A percentile compares a stretch with the other conserved stretches of the same genome.
Evolutionary conservation across 2,329 filamentous ascomycete genomes (phyloP).

Genomic region (Trichoderma atrobrunneum): DNA sequence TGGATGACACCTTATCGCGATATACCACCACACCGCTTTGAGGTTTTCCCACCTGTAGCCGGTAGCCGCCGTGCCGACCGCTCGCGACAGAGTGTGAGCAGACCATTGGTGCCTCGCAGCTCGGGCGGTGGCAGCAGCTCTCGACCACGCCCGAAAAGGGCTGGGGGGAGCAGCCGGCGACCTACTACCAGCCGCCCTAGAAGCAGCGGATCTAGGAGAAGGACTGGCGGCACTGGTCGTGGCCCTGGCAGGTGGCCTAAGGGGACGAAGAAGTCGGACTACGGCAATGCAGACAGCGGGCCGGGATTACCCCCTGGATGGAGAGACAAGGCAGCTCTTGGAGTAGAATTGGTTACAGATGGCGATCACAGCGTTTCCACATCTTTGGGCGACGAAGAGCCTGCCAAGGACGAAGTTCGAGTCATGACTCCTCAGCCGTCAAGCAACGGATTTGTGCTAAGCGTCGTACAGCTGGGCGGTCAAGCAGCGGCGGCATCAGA

Average conservation of each 20-base stretch:
- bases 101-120: conserved; percentile 37
- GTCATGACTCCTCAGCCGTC: conserved; percentile 30
- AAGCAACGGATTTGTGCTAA: conserved; percentile 23
- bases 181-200: conserved; percentile 40
- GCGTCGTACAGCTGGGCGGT: conserved; percentile 25
- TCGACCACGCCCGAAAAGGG: conserved; percentile 42
- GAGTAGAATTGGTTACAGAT: background rate
- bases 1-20: conserved; percentile 51
- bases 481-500: background rate
- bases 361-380: background rate
- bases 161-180: conserved; percentile 33
- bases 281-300: conserved; percentile 63
- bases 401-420: conserved; percentile 34
- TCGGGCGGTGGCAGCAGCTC: conserved; percentile 29
- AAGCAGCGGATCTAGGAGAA: conserved; percentile 47
- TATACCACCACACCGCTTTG: conserved; percentile 70
- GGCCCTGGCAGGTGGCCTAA: conserved; percentile 66
- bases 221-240: conserved; percentile 60
- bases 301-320: conserved; percentile 61
- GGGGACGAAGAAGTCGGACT: conserved; percentile 66
- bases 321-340: conserved; percentile 34
- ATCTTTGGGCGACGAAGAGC: conserved; percentile 24
- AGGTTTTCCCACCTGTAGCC: conserved; percentile 69
- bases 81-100: conserved; percentile 40
- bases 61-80: conserved; percentile 48